A percentile compares a stretch with the other conserved stretches of the same genome.
Evolutionary conservation across 495 filamentous ascomycete species (phyloP).

Genomic region (Penicillium paradoxum): DNA sequence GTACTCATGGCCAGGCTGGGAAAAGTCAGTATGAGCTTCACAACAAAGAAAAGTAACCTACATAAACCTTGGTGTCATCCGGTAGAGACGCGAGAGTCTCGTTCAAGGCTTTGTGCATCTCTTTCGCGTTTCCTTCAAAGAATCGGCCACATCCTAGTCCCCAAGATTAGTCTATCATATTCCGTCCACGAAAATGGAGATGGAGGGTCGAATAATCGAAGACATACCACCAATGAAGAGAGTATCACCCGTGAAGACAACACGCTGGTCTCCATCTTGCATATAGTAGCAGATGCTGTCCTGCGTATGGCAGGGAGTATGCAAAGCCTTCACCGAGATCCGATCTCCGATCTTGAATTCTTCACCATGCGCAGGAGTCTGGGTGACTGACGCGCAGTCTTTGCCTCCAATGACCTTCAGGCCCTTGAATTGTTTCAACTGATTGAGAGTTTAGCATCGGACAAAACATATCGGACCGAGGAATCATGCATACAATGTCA

Average conservation of each 20-base stretch:
- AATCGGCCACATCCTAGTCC: slow-evolving; percentile 86
- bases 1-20: slow-evolving; percentile 90
- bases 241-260: slow-evolving; percentile 93
- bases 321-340: slow-evolving; percentile 80
- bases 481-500: slow-evolving; percentile 54
- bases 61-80: slow-evolving; percentile 90
- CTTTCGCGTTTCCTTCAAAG: slow-evolving; percentile 84
- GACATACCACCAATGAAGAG: slow-evolving; percentile 81
- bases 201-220: background rate
- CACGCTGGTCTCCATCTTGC: slow-evolving; percentile 75
- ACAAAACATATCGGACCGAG: background rate
- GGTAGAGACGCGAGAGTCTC: slow-evolving; percentile 74
- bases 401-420: slow-evolving; percentile 82
- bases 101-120: slow-evolving; percentile 93
- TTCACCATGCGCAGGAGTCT: slow-evolving; percentile 67
- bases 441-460: slow-evolving; percentile 10
- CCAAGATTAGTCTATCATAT: background rate
- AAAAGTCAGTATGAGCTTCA: background rate
- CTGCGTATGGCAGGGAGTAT: slow-evolving; percentile 97
- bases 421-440: slow-evolving; percentile 64
- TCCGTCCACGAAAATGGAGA: background rate
- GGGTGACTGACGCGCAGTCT: slow-evolving; percentile 74
- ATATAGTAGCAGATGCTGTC: slow-evolving; percentile 93
- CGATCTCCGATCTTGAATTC: slow-evolving; percentile 76
- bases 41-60: slow-evolving; percentile 32